Evolutionary conservation across 495 filamentous ascomycete genomes (phyloP), one percentile per base, ranked within the genome.

Genomic region (Rusavskia elegans): DNA sequence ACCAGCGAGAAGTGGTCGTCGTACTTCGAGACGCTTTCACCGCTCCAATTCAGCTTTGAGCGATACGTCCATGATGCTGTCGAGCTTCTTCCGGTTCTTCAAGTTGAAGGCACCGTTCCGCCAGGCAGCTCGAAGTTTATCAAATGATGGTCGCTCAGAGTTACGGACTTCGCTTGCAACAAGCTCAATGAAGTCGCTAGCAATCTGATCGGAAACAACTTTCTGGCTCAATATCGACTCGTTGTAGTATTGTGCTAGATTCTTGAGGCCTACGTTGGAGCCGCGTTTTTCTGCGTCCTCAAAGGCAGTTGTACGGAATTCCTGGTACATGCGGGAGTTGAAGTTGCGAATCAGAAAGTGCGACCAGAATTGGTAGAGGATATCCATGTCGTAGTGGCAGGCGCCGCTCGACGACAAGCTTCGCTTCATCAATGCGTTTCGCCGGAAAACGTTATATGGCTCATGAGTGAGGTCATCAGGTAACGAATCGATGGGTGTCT

Each of bases 331-430:
- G 54, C 70, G 72, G 51, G 70, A 67, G 64, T 92, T 84, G 75
- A 92, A 92, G 62, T 82, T 81, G 55, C 76, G 71, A 53, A 80
- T 71, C 39, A 92, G 75, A 62, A 84, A 84, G 60, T 82, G 75
- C n/a, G 80, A 80, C 85, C 85, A 89, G 67, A 84, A 85, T 52
- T 81, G 71, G 65, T 87, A 89, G 14, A 87, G 73, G 52, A 78
- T 71, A 52, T 77, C 72, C 71, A 85, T 83, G 61, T 84, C 71
- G 55, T 67, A 55, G 60, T 71, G 67, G 56, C 70, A 77, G 50
- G 72, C 73, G 42, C 71, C 74, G 19, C 63, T 51, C 20, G 69
- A 53, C 20, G 72, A 69, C 42, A 60, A 64, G 54, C 71, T 62
- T 44, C 82, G 77, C 61, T 83, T 68, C 35, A 70, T 67, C 29